Conservation (phyloP, 345 rosid genomes). For the Reutealis trisperma region DNA sequence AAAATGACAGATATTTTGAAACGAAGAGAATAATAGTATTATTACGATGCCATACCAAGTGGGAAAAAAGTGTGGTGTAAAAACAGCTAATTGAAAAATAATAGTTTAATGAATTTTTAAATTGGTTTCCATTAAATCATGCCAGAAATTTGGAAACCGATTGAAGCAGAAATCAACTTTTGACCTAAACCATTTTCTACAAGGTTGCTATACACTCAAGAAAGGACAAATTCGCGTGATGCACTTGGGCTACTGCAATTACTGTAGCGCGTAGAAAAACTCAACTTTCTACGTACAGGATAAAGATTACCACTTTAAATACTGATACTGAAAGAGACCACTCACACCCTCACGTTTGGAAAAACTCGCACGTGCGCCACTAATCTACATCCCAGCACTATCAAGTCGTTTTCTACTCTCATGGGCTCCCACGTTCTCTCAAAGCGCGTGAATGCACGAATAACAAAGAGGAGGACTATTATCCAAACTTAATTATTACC, state of each 20-base stretch:
- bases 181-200: not conserved
- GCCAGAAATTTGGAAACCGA: conserved; percentile 32
- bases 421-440: not conserved
- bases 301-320: conserved; percentile 15
- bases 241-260: not conserved
- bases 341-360: conserved; percentile 22
- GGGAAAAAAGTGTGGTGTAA: too few species aligned
- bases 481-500: not conserved
- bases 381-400: conserved; percentile 12
- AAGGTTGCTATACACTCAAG: not conserved
- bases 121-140: not conserved
- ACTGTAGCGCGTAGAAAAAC: conserved; percentile 1
- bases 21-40: too few species aligned
- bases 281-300: not conserved
- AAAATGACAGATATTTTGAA: too few species aligned
- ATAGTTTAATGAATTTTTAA: not conserved
- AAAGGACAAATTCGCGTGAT: not conserved
- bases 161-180: not conserved
- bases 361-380: conserved; percentile 28
- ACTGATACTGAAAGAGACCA: conserved; percentile 15
- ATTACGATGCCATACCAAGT: too few species aligned
- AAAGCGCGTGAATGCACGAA: conserved; percentile 20
- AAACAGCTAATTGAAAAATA: too few species aligned
- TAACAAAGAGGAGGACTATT: conserved; percentile 1
- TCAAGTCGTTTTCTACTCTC: not conserved